These are phyloP conservation scores for Talaromyces sp. DNA, from an alignment of 2,329 filamentous ascomycete genomes.

Conservation along the genomic window DNA sequence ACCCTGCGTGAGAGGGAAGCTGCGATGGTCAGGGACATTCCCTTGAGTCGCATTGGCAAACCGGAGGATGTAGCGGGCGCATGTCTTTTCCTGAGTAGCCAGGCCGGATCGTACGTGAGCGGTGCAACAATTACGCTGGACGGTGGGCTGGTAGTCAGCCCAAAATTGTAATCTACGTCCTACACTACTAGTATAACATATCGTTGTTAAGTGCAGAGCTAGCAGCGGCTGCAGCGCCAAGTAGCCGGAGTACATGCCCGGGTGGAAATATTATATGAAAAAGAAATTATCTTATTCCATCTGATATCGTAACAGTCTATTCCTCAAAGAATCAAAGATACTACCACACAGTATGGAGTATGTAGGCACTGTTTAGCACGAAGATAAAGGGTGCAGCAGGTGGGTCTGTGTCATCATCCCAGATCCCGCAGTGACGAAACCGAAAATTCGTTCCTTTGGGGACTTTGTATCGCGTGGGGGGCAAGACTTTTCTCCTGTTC, in stretches of 20 bases:
- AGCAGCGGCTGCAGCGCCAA: not conserved
- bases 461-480: not conserved
- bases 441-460: not conserved
- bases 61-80: constrained; percentile 69
- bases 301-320: not conserved
- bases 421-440: constrained; percentile 18
- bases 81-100: constrained; percentile 67
- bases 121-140: constrained; percentile 64
- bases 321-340: not conserved
- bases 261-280: not conserved
- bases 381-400: not conserved
- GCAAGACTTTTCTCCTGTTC: not conserved
- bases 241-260: not conserved
- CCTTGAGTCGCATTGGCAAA: constrained; percentile 65
- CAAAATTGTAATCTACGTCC: constrained; percentile 38
- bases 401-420: constrained; percentile 13
- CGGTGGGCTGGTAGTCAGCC: constrained; percentile 50
- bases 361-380: not conserved
- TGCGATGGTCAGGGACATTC: constrained; percentile 56
- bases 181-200: not conserved
- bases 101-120: constrained; percentile 66
- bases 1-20: constrained; percentile 53
- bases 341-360: too few relatives aligned
- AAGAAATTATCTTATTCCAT: not conserved
- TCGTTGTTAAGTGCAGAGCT: not conserved